Evolutionary conservation across 495 filamentous ascomycete genomes (phyloP).

Genomic region (Melanomma pulvis-pyrius): DNA sequence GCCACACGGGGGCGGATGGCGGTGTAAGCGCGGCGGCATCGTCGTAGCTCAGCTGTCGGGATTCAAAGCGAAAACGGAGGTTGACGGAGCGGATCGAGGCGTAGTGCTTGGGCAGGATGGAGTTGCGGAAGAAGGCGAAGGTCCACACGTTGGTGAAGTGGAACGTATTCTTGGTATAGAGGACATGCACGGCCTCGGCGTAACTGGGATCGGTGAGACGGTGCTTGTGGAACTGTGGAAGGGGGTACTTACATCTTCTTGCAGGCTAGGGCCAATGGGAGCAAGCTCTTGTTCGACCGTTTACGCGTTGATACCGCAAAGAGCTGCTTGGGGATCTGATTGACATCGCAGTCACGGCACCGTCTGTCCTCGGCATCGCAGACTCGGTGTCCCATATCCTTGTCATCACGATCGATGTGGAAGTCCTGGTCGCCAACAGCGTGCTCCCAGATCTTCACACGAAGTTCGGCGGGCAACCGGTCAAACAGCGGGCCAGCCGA

Average conservation of each 20-base stretch:
- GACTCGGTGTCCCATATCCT: background rate
- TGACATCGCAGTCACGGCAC: background rate
- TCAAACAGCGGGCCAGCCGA: background rate
- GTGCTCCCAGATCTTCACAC: background rate
- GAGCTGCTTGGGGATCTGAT: background rate
- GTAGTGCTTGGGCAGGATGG: conserved; percentile 16
- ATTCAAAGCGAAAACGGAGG: background rate
- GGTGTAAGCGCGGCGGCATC: too few species aligned
- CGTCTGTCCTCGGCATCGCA: background rate
- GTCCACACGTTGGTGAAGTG: conserved; percentile 2
- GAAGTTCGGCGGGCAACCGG: background rate
- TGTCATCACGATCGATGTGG: background rate
- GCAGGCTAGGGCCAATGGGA: background rate
- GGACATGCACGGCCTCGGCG: conserved; percentile 13
- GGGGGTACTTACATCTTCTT: background rate
- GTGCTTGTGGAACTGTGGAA: background rate
- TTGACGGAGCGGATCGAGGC: background rate
- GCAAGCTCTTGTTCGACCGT: background rate
- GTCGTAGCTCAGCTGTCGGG: background rate
- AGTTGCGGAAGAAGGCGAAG: conserved; percentile 1
- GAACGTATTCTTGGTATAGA: conserved; percentile 23
- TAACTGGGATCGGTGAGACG: conserved; percentile 4
- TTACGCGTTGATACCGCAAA: background rate
- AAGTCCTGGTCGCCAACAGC: background rate
- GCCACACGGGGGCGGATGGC: background rate